These are phyloP conservation scores for Physaria fendleri DNA, from an alignment of 345 rosid genomes.

Conservation along the genomic window DNA sequence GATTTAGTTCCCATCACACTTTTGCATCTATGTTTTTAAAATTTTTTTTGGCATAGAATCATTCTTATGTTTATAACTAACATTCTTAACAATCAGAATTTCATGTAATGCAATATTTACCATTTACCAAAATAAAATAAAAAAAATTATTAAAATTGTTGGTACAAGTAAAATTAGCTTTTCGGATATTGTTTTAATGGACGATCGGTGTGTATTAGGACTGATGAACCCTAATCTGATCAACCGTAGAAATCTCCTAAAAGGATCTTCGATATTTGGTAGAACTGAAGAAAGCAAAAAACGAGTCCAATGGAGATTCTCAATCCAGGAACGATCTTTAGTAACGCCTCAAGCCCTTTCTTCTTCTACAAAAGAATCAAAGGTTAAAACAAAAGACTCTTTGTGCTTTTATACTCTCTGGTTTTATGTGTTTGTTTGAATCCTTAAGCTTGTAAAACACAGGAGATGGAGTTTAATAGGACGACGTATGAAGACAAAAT, in stretches of 20 bases:
- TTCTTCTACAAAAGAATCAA: constrained; percentile 15
- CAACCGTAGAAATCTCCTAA: constrained; percentile 10
- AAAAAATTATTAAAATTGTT: too few species aligned
- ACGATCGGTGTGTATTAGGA: constrained; percentile 8
- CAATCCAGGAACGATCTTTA: not conserved
- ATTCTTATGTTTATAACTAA: too few species aligned
- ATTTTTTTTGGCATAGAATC: too few species aligned
- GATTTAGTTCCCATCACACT: too few species aligned
- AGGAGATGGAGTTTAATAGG: constrained; percentile 25
- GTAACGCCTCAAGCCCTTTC: constrained; percentile 17
- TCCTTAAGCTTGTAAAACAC: constrained; percentile 18
- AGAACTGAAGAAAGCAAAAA: constrained; percentile 8
- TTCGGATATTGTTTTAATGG: too few species aligned
- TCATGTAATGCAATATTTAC: too few species aligned
- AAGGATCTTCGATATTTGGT: not conserved
- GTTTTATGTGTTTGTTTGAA: not conserved
- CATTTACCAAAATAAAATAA: too few species aligned
- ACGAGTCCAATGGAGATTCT: constrained; percentile 16
- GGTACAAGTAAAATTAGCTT: too few species aligned
- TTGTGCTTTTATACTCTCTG: not conserved
- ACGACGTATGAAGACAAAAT: constrained; percentile 31
- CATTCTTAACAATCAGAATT: too few species aligned
- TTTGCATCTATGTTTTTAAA: too few species aligned
- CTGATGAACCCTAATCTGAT: constrained; percentile 22
- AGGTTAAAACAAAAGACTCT: constrained; percentile 9